Evolutionary conservation across 31 red algal species (phyloP).

Genomic region (Bonnemaisonia californica): DNA sequence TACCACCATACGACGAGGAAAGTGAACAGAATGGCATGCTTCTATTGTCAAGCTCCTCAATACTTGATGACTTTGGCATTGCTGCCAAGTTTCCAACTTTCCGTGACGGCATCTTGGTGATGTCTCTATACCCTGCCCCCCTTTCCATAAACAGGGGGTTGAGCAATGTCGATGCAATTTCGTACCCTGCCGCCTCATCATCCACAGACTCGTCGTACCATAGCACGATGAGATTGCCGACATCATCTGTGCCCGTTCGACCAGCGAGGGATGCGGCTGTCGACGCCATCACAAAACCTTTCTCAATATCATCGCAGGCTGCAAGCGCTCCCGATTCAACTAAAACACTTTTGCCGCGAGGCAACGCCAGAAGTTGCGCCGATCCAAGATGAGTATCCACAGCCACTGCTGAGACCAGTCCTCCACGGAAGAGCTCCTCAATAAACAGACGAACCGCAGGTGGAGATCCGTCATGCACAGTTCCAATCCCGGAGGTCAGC

Average conservation of each 20-base stretch:
- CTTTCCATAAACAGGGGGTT: constrained; percentile 16
- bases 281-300: constrained; percentile 52
- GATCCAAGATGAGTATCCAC: constrained; percentile 64
- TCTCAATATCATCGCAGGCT: constrained; percentile 39
- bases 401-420: constrained; percentile 23
- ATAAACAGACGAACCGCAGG: constrained; percentile 45
- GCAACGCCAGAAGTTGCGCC: constrained; percentile 25
- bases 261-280: constrained; percentile 48
- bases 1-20: constrained; percentile 45
- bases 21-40: neutral
- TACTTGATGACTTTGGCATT: neutral
- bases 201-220: constrained; percentile 71
- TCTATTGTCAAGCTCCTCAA: neutral
- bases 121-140: neutral
- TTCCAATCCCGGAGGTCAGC: constrained; percentile 41
- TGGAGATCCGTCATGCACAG: constrained; percentile 33
- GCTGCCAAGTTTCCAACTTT: neutral
- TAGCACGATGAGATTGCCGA: constrained; percentile 57
- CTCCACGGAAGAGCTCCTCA: constrained; percentile 65
- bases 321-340: constrained; percentile 51
- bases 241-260: constrained; percentile 61
- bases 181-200: constrained; percentile 59
- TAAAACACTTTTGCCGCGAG: constrained; percentile 47
- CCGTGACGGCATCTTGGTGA: neutral
- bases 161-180: constrained; percentile 52